phyloP scores from a whole-genome alignment of 495 filamentous ascomycete genomes.

The Neurospora hispaniola region DNA sequence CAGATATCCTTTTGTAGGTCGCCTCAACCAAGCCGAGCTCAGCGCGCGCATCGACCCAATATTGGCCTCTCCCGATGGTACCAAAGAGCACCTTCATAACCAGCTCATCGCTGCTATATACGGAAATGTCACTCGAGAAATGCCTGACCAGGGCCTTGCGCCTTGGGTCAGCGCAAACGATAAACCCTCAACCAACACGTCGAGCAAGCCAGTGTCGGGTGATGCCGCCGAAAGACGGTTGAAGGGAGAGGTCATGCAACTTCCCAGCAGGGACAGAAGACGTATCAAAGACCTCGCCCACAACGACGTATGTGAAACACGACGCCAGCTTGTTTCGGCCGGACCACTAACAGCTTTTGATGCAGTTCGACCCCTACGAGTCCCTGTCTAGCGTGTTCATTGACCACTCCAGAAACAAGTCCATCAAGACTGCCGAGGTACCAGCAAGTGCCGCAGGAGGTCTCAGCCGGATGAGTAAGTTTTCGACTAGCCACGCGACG shows the following conservation, averaged over 20 bases:
- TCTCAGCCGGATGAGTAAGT: conserved; percentile 80
- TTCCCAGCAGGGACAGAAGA: conserved; percentile 74
- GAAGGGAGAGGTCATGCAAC: conserved; percentile 90
- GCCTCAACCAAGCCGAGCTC: conserved; percentile 77
- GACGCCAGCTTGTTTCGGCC: background rate
- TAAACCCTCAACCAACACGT: conserved; percentile 66
- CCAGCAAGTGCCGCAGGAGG: conserved; percentile 71
- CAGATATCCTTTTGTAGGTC: conserved; percentile 39
- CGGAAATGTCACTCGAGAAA: conserved; percentile 76
- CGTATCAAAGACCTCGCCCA: conserved; percentile 67
- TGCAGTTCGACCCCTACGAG: conserved; percentile 57
- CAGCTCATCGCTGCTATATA: conserved; percentile 77
- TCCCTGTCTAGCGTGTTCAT: conserved; percentile 51
- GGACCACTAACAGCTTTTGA: conserved; percentile 8
- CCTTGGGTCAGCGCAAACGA: conserved; percentile 94
- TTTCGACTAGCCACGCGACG: background rate
- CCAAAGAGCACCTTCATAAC: conserved; percentile 79
- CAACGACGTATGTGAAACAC: conserved; percentile 36
- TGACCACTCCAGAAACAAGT: conserved; percentile 59
- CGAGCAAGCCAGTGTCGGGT: conserved; percentile 68
- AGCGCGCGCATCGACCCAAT: conserved; percentile 59
- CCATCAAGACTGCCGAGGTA: conserved; percentile 52
- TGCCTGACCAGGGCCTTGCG: conserved; percentile 84
- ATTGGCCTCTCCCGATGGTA: conserved; percentile 57
- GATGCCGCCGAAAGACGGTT: conserved; percentile 85